Base-by-base conservation (phyloP, 768 basidiomycete genomes). In the Tulasnella sp. region DNA sequence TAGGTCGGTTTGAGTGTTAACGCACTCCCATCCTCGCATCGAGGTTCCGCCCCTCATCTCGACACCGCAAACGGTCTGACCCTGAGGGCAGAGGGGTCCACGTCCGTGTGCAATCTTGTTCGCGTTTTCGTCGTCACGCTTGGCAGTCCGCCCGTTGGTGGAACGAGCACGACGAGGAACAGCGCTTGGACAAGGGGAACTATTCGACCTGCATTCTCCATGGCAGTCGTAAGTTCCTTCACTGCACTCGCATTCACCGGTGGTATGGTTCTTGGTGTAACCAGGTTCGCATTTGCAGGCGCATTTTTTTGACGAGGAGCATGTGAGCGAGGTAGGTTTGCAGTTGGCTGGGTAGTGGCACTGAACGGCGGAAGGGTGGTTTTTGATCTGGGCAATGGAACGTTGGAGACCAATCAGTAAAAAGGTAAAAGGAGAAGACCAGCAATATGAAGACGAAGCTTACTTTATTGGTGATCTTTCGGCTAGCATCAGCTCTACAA, bases 1-100 rank as follows among this genome's bases (percentile, higher is more conserved):
- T 38, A 77, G 76, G 15, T 72, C 64, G 15, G 52, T 42, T n/a
- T 54, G 71, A 12, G 72, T 74, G 69, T 77, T 72, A 29, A 77
- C n/a, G 64, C 76, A 74, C 72, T 74, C 76, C 71, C 72, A 77
- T 1, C 69, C 68, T 64, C 29, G 25, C 58, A 64, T 6, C 58
- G 58, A 64, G 70, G 22, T 71, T n/a, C 25, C 71, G 0, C 76
- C 76, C 34, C 49, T 54, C 29, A 19, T 54, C 34, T 72, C 40
- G 14, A 67, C 54, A 22, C 76, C 76, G 38, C 76, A 77, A 34
- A 39, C 71, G 3, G 70, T 71, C 36, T 8, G 45, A 12, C 76
- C 76, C 1, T 39, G 42, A 29, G 49, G 49, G 70, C 76, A 77
- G 34, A 36, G 25, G 2, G 71, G 71, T 25, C 29, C 49, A 37